phyloP scores from a whole-genome alignment of 202 grass and related monocot species.

The Brachypodium distachyon region DNA sequence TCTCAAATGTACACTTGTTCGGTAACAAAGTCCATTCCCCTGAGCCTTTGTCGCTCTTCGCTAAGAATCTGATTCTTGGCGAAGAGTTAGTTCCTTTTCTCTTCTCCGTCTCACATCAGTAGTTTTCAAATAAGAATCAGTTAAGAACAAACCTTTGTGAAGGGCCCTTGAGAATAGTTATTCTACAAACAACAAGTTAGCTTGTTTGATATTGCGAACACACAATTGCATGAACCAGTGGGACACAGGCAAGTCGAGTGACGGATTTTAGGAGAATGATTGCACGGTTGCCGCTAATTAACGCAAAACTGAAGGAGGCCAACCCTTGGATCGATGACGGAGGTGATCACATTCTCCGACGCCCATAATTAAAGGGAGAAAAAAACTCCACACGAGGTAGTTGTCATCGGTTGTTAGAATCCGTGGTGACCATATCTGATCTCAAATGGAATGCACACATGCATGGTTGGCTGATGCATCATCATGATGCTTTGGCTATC shows the following conservation, averaged over 20 bases:
- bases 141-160: too few relatives aligned
- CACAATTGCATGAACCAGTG: background rate
- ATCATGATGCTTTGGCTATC: background rate
- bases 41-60: too few relatives aligned
- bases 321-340: background rate
- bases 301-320: background rate
- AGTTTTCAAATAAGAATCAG: too few relatives aligned
- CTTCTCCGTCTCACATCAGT: too few relatives aligned
- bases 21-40: too few relatives aligned
- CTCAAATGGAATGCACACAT: background rate
- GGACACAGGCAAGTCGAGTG: background rate
- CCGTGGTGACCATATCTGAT: background rate
- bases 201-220: too few relatives aligned
- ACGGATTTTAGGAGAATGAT: background rate
- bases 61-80: too few relatives aligned
- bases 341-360: background rate
- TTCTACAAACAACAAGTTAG: too few relatives aligned
- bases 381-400: constrained; percentile 12
- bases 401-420: constrained; percentile 22
- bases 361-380: background rate
- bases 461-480: background rate
- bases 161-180: too few relatives aligned
- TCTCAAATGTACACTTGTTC: too few relatives aligned
- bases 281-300: background rate
- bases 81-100: too few relatives aligned